These are phyloP conservation scores for Fusarium sp. DNA, from an alignment of 2,329 filamentous ascomycete genomes.

Conservation along the genomic window DNA sequence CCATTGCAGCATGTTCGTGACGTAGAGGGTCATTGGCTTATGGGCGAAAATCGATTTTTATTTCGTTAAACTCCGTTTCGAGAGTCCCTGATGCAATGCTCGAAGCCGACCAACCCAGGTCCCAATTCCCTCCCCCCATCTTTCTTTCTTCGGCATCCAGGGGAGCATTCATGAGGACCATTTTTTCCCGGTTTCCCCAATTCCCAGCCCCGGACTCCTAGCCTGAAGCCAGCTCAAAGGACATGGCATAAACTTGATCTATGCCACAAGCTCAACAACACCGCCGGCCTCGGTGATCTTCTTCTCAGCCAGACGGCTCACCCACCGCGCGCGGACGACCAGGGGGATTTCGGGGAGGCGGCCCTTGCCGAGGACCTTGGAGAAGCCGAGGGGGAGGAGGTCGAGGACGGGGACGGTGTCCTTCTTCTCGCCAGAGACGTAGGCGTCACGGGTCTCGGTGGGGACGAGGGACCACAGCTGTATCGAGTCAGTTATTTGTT, in stretches of 20 bases:
- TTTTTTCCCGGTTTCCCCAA: slow-evolving; percentile 46
- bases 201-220: slow-evolving; percentile 48
- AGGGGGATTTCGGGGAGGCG: slow-evolving; percentile 92
- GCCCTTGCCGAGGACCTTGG: slow-evolving; percentile 99
- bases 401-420: slow-evolving; percentile 98
- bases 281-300: slow-evolving; percentile 99
- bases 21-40: slow-evolving; percentile 33
- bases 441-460: slow-evolving; percentile 90
- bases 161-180: slow-evolving; percentile 23
- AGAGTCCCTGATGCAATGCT: slow-evolving; percentile 58
- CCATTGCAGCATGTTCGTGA: slow-evolving; percentile 5
- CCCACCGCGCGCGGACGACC: slow-evolving; percentile 94
- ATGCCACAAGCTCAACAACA: slow-evolving; percentile 95
- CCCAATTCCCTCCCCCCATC: slow-evolving; percentile 29
- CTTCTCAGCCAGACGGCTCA: slow-evolving; percentile 95
- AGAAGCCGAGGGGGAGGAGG: slow-evolving; percentile 96
- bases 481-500: slow-evolving; percentile 43
- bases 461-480: slow-evolving; percentile 97
- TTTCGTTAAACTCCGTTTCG: slow-evolving; percentile 55
- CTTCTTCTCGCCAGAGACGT: slow-evolving; percentile 82
- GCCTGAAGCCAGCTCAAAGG: slow-evolving; percentile 26
- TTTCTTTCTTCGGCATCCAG: slow-evolving; percentile 35
- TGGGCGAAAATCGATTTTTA: slow-evolving; percentile 55
- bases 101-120: slow-evolving; percentile 54
- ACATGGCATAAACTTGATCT: slow-evolving; percentile 46